phyloP scores from a whole-genome alignment of 2,329 filamentous ascomycete species.

The Clonostachys byssicola region DNA sequence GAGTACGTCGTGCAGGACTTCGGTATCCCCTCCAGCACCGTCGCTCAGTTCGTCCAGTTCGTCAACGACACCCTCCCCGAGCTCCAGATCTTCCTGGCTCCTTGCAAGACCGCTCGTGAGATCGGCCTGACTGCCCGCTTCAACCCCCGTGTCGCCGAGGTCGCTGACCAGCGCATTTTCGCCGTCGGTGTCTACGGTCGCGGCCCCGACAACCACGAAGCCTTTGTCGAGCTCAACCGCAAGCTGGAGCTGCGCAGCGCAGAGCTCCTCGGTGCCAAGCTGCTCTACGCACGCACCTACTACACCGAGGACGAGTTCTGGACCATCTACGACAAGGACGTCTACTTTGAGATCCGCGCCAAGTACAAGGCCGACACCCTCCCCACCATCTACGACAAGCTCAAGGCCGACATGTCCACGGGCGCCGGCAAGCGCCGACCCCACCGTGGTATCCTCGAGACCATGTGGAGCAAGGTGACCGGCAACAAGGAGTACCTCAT shows the following conservation, averaged over 20 bases:
- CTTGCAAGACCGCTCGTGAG: slow-evolving; percentile 16
- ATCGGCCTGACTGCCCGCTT: slow-evolving; percentile 24
- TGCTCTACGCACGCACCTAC: slow-evolving; percentile 51
- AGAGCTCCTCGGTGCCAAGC: slow-evolving; percentile 48
- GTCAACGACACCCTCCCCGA: slow-evolving; percentile 21
- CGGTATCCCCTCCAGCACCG: slow-evolving; percentile 17
- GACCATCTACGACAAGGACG: slow-evolving; percentile 41
- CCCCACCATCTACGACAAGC: slow-evolving; percentile 48
- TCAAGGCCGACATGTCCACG: slow-evolving; percentile 28
- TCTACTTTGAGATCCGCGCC: slow-evolving; percentile 40
- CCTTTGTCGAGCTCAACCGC: slow-evolving; percentile 41
- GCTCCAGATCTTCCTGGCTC: slow-evolving; percentile 20
- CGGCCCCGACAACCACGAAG: slow-evolving; percentile 22
- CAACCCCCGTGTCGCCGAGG: slow-evolving; percentile 20
- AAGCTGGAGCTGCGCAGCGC: slow-evolving; percentile 41
- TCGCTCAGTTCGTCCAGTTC: slow-evolving; percentile 16
- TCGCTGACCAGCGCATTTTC: slow-evolving; percentile 25
- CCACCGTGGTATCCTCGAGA: slow-evolving; percentile 16
- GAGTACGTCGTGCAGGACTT: slow-evolving; percentile 48
- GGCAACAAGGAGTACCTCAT: slow-evolving; percentile 20
- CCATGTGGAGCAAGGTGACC: slow-evolving; percentile 18
- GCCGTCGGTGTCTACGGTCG: slow-evolving; percentile 41
- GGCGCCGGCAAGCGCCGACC: slow-evolving; percentile 15
- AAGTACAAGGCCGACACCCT: slow-evolving; percentile 44
- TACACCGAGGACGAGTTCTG: slow-evolving; percentile 50